phyloP scores from a whole-genome alignment of 148 eudicot species.

The Fagopyrum homotropicum region DNA sequence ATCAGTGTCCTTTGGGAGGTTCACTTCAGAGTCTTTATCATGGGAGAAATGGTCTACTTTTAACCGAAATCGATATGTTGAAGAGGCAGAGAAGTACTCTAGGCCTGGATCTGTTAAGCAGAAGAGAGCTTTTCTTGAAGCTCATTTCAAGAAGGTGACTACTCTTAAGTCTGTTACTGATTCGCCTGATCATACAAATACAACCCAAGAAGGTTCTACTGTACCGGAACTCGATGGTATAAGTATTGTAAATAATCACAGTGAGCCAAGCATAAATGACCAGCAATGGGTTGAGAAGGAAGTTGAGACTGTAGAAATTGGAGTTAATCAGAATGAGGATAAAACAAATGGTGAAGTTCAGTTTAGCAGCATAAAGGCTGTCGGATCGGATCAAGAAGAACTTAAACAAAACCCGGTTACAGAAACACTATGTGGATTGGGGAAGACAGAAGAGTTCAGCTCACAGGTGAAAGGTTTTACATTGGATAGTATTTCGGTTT shows the following conservation, averaged over 20 bases:
- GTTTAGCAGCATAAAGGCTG: background rate
- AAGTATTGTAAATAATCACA: background rate
- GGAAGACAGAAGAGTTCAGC: background rate
- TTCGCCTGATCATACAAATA: slow-evolving; percentile 41
- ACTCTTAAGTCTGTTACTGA: slow-evolving; percentile 62
- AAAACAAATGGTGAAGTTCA: slow-evolving; percentile 15
- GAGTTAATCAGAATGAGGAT: slow-evolving; percentile 21
- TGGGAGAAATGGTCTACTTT: slow-evolving; percentile 94
- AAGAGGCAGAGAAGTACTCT: slow-evolving; percentile 77
- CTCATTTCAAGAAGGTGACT: slow-evolving; percentile 84
- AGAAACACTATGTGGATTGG: background rate
- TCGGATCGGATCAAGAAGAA: slow-evolving; percentile 1
- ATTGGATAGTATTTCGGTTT: background rate
- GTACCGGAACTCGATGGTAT: background rate
- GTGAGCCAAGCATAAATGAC: slow-evolving; percentile 3
- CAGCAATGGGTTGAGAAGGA: slow-evolving; percentile 3
- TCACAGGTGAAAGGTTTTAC: background rate
- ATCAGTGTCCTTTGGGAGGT: slow-evolving; percentile 82
- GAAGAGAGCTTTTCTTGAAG: slow-evolving; percentile 90
- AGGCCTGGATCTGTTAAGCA: slow-evolving; percentile 83
- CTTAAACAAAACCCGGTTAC: slow-evolving; percentile 4
- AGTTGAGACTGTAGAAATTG: slow-evolving; percentile 12
- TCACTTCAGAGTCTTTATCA: slow-evolving; percentile 49
- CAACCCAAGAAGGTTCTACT: slow-evolving; percentile 9
- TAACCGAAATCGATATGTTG: slow-evolving; percentile 59